These are phyloP conservation scores for Olyra latifolia DNA, from an alignment of 176 grass and related monocot species.

Conservation along the genomic window DNA sequence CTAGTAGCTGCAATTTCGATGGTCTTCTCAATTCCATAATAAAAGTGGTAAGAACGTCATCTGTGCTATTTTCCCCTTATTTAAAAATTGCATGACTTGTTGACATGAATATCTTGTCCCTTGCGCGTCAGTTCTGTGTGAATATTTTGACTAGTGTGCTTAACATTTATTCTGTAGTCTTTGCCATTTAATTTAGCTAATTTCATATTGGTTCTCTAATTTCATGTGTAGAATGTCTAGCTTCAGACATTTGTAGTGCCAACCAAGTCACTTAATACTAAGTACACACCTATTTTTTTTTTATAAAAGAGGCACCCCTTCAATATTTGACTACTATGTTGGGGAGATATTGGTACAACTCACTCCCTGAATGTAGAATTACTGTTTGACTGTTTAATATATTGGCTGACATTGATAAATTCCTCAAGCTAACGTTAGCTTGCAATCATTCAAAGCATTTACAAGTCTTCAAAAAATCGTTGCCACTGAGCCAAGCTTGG, in stretches of 20 bases:
- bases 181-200: neutral
- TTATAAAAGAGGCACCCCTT: neutral
- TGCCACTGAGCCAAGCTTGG: neutral
- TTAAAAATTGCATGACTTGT: neutral
- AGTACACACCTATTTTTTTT: neutral
- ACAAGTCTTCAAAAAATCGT: neutral
- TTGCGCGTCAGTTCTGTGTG: neutral
- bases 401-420: neutral
- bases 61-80: neutral
- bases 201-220: neutral
- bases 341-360: neutral
- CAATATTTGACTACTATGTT: neutral
- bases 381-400: neutral
- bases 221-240: neutral
- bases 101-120: neutral
- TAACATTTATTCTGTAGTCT: neutral
- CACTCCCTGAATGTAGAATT: neutral
- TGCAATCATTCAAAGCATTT: neutral
- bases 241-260: neutral
- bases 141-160: neutral
- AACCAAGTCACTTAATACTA: neutral
- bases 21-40: constrained; percentile 84
- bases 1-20: constrained; percentile 66
- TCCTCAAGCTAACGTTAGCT: neutral
- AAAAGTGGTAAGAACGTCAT: constrained; percentile 67